These are phyloP conservation scores for Pyrenophora teres DNA, from an alignment of 2,329 filamentous ascomycete genomes.

Conservation along the genomic window DNA sequence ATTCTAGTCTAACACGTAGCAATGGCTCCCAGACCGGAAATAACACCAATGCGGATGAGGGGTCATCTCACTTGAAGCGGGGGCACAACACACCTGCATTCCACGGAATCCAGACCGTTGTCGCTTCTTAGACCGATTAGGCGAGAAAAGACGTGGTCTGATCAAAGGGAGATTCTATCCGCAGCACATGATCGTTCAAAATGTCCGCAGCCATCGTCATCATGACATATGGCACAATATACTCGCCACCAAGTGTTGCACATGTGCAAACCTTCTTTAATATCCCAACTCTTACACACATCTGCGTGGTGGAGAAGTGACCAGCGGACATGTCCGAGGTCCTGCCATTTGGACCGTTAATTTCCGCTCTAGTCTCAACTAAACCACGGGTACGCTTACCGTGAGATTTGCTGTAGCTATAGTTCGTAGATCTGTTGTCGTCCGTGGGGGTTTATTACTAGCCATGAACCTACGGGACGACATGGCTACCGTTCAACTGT, in stretches of 20 bases:
- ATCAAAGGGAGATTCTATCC: not conserved
- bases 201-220: slow-evolving; percentile 1
- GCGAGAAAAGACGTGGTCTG: not conserved
- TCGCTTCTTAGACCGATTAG: slow-evolving; percentile 6
- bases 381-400: not conserved
- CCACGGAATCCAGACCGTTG: slow-evolving; percentile 7
- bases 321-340: not conserved
- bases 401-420: not conserved
- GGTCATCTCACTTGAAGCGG: slow-evolving; percentile 14
- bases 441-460: slow-evolving; percentile 14
- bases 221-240: not conserved
- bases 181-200: not conserved
- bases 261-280: too few species aligned
- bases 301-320: not conserved
- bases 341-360: slow-evolving; percentile 4
- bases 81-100: slow-evolving; percentile 14
- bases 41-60: slow-evolving; percentile 12
- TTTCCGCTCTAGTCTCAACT: slow-evolving; percentile 7
- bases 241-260: too few species aligned
- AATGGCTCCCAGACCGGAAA: not conserved
- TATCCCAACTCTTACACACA: not conserved
- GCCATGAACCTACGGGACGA: not conserved
- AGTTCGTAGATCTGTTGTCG: slow-evolving; percentile 14
- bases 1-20: not conserved
- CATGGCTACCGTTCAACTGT: slow-evolving; percentile 2